phyloP scores from a whole-genome alignment of 1,284 basidiomycete genomes.

The Cutaneotrichosporon mucoides region DNA sequence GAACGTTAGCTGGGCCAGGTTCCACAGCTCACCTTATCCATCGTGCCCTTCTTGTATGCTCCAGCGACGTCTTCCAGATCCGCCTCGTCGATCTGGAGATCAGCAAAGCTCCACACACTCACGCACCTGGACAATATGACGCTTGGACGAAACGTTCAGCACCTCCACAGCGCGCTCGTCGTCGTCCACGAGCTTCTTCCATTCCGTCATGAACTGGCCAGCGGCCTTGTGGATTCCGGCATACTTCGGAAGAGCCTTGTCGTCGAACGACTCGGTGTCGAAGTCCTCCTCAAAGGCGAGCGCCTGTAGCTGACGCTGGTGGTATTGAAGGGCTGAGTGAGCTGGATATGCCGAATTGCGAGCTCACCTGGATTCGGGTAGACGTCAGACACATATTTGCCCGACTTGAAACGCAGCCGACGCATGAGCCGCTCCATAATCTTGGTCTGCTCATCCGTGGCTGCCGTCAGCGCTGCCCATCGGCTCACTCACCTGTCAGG shows the following conservation, averaged over 20 bases:
- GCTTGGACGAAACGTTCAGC: slow-evolving; percentile 23
- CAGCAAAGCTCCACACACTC: background rate
- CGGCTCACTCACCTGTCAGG: slow-evolving; percentile 54
- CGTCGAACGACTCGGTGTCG: slow-evolving; percentile 67
- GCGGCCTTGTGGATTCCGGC: slow-evolving; percentile 78
- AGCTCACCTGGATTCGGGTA: slow-evolving; percentile 84
- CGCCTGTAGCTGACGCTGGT: slow-evolving; percentile 85
- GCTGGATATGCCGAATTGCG: slow-evolving; percentile 13
- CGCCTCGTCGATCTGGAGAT: slow-evolving; percentile 62
- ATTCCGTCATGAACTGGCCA: slow-evolving; percentile 67
- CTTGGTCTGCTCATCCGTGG: slow-evolving; percentile 64
- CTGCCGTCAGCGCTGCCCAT: slow-evolving; percentile 47
- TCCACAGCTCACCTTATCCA: slow-evolving; percentile 60
- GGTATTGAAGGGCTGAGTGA: slow-evolving; percentile 61
- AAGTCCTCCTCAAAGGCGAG: slow-evolving; percentile 85
- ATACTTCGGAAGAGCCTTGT: slow-evolving; percentile 73
- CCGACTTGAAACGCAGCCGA: slow-evolving; percentile 71
- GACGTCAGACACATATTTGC: slow-evolving; percentile 76
- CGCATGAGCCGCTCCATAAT: slow-evolving; percentile 70
- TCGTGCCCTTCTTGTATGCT: slow-evolving; percentile 57
- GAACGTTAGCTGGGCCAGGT: slow-evolving; percentile 7
- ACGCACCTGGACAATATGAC: slow-evolving; percentile 17
- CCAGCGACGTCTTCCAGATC: slow-evolving; percentile 62
- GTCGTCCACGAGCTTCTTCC: slow-evolving; percentile 64
- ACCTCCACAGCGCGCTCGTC: slow-evolving; percentile 58